Conservation (phyloP, 2,329 filamentous ascomycete species). For the Colletotrichum sp. region DNA sequence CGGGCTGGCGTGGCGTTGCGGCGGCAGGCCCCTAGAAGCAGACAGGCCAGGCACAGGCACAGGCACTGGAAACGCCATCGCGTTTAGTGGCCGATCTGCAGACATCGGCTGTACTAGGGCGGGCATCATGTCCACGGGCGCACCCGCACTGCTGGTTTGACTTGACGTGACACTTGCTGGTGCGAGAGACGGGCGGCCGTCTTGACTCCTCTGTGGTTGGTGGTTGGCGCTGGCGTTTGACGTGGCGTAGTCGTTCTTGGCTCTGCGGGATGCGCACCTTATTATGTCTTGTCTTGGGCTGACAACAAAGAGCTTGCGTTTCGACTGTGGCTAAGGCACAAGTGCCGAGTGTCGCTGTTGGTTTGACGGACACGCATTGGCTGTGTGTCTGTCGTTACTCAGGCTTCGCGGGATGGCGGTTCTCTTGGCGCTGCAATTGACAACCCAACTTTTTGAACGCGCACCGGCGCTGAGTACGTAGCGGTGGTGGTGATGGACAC, state of each 20-base stretch:
- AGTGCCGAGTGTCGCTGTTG: not conserved
- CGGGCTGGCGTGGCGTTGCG: not conserved
- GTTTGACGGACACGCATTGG: not conserved
- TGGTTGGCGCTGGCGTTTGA: not conserved
- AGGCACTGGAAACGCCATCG: not conserved
- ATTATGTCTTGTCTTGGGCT: not conserved
- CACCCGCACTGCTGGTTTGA: not conserved
- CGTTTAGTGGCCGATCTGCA: slow-evolving; percentile 17
- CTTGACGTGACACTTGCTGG: not conserved
- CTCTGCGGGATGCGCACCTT: not conserved
- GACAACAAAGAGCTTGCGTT: not conserved
- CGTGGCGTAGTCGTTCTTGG: not conserved
- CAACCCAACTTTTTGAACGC: not conserved
- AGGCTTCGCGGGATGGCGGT: not conserved
- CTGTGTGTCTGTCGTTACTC: not conserved
- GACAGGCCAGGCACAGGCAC: not conserved
- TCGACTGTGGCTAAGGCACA: not conserved
- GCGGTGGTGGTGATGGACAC: not conserved
- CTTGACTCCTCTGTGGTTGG: not conserved
- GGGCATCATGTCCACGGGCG: slow-evolving; percentile 10
- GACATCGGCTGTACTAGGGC: slow-evolving; percentile 7
- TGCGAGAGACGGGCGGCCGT: not conserved
- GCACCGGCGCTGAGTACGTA: not conserved
- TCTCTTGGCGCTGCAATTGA: not conserved
- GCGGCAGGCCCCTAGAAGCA: not conserved